phyloP scores from a whole-genome alignment of 139 green algal species.

The Micractinium sp. region DNA sequence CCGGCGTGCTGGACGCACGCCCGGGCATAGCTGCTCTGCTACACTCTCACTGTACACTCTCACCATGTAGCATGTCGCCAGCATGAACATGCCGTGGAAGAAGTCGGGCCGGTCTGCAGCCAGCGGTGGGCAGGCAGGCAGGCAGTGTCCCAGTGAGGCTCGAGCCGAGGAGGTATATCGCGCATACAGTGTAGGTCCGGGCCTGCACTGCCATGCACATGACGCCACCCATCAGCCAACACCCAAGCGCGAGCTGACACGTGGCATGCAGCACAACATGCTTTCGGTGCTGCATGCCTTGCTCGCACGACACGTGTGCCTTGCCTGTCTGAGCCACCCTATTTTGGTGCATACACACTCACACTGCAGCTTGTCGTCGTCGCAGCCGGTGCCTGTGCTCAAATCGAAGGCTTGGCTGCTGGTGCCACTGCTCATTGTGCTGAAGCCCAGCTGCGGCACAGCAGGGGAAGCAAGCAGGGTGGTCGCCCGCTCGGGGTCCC shows the following conservation, averaged over 20 bases:
- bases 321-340: no score
- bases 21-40: not conserved
- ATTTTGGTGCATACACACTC: not conserved
- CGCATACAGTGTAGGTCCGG: no score
- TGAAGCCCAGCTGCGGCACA: slow-evolving; percentile 21
- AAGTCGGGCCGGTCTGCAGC: slow-evolving; percentile 69
- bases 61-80: slow-evolving; percentile 53
- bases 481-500: not conserved
- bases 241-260: no score
- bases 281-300: no score
- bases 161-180: no score
- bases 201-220: no score
- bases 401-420: slow-evolving; percentile 46
- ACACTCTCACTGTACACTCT: not conserved
- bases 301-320: no score
- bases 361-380: slow-evolving; percentile 51
- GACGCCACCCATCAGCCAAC: no score
- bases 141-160: no score
- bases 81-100: slow-evolving; percentile 78
- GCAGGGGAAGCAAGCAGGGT: not conserved
- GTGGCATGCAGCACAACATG: no score
- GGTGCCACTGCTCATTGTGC: slow-evolving; percentile 36
- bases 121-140: no score
- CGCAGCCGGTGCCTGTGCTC: not conserved
- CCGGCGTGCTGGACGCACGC: no score